These are phyloP conservation scores for Magnusiomyces suaveolens DNA, from an alignment of 1,139 yeast species.

Conservation along the genomic window DNA sequence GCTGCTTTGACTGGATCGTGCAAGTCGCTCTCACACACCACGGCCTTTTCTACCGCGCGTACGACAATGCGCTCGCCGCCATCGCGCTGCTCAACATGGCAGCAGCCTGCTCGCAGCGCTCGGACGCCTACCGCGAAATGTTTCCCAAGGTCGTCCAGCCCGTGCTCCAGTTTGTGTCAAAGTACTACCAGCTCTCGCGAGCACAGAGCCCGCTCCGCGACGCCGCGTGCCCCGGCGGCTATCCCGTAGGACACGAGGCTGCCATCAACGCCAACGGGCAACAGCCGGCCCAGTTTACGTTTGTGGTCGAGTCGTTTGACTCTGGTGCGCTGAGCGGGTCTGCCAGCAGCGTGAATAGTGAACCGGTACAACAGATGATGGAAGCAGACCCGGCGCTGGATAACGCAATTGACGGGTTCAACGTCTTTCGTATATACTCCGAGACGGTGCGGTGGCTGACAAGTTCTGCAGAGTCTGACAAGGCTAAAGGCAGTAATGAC, in stretches of 20 bases:
- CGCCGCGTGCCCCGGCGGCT: too few relatives aligned
- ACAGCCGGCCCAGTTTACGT: background rate
- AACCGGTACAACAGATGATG: background rate
- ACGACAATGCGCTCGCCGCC: background rate
- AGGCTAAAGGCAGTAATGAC: background rate
- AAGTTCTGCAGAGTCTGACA: background rate
- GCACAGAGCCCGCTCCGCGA: background rate
- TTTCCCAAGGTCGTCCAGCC: background rate
- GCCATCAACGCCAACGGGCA: background rate
- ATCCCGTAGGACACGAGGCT: too few relatives aligned
- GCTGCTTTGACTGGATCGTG: constrained; percentile 4
- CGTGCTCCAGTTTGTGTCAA: background rate
- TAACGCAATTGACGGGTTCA: background rate
- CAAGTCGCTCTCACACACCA: background rate
- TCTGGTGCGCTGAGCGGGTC: background rate
- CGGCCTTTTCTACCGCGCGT: background rate
- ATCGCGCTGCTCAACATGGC: constrained; percentile 2
- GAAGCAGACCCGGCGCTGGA: constrained; percentile 3
- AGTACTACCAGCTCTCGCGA: background rate
- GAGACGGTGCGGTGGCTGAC: background rate
- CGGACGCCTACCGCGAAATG: background rate
- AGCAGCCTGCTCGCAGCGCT: background rate
- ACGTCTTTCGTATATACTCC: background rate
- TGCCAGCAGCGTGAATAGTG: background rate
- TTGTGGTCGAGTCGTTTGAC: background rate